phyloP scores from a whole-genome alignment of 169 alveolate genomes.

The Plasmodium ovale region DNA sequence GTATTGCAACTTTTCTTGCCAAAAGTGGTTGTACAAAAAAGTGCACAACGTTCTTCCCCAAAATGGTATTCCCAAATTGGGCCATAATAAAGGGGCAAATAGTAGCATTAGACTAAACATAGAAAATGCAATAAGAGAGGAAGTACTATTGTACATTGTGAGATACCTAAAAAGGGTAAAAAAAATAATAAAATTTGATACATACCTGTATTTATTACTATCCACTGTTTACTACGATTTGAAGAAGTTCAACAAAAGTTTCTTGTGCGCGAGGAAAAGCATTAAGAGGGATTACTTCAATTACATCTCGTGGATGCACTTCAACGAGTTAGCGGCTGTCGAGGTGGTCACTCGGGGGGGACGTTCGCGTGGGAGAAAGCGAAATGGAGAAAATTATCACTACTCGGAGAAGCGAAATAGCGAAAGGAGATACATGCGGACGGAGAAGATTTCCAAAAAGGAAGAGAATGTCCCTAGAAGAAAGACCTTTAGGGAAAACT shows the following conservation, averaged over 20 bases:
- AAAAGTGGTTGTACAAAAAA: not conserved
- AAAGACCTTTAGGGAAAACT: slow-evolving; percentile 21
- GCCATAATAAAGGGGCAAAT: not conserved
- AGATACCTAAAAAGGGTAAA: slow-evolving; percentile 9
- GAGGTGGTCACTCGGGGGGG: slow-evolving; percentile 13
- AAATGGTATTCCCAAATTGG: not conserved
- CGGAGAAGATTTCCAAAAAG: not conserved
- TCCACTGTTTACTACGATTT: slow-evolving; percentile 36
- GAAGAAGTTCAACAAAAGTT: slow-evolving; percentile 27
- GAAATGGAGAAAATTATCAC: not conserved
- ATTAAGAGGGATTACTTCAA: slow-evolving; percentile 51
- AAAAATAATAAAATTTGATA: slow-evolving; percentile 13
- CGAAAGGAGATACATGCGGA: not conserved
- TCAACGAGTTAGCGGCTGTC: slow-evolving; percentile 34
- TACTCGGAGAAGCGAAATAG: not conserved
- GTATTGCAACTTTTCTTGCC: slow-evolving; percentile 11
- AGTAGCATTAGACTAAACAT: not conserved
- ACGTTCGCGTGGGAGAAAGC: too few species aligned
- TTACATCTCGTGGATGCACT: slow-evolving; percentile 30
- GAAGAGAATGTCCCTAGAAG: not conserved
- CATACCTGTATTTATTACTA: slow-evolving; percentile 52
- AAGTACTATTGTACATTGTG: slow-evolving; percentile 32
- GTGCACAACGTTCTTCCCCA: not conserved
- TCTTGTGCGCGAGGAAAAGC: slow-evolving; percentile 31
- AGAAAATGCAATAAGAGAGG: slow-evolving; percentile 5